Evolutionary conservation across 306 rosid genomes (phyloP).

Genomic region (Biancaea sappan): DNA sequence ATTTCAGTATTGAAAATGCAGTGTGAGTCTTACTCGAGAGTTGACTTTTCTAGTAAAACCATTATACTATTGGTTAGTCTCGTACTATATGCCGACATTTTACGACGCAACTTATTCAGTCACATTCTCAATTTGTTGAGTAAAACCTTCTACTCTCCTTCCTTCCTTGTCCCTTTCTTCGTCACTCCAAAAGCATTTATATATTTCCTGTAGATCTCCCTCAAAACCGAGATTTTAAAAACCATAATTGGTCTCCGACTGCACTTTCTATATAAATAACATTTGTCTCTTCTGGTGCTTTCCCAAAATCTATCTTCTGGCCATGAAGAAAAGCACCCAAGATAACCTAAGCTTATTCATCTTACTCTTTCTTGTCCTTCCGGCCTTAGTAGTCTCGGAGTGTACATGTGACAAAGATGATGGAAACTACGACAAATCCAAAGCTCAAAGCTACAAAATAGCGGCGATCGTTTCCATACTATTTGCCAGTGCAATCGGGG

Average conservation of each 20-base stretch:
- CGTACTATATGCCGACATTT: neutral
- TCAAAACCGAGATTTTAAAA: too few relatives aligned
- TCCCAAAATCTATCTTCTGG: too few relatives aligned
- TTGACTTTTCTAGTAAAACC: neutral
- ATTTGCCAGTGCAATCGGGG: constrained; percentile 55
- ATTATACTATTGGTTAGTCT: too few relatives aligned
- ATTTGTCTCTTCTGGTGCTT: neutral
- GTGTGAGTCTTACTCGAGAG: too few relatives aligned
- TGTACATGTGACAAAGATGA: constrained; percentile 38
- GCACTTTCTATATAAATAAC: too few relatives aligned
- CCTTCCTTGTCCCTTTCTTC: too few relatives aligned
- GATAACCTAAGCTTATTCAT: neutral
- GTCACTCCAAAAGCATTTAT: too few relatives aligned
- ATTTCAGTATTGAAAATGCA: too few relatives aligned
- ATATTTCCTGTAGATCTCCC: too few relatives aligned
- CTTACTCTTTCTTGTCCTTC: neutral
- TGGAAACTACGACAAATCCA: neutral
- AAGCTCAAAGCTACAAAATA: constrained; percentile 52
- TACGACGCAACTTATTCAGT: neutral
- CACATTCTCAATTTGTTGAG: neutral
- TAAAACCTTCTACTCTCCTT: too few relatives aligned
- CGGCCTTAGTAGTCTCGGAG: neutral
- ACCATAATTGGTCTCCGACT: too few relatives aligned
- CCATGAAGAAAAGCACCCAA: neutral
- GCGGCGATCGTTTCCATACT: constrained; percentile 59